Percentiles rank a stretch among this genome's conserved stretches.
Conservation (phyloP, 331 rosid genomes). For the Malus hybrid region DNA sequence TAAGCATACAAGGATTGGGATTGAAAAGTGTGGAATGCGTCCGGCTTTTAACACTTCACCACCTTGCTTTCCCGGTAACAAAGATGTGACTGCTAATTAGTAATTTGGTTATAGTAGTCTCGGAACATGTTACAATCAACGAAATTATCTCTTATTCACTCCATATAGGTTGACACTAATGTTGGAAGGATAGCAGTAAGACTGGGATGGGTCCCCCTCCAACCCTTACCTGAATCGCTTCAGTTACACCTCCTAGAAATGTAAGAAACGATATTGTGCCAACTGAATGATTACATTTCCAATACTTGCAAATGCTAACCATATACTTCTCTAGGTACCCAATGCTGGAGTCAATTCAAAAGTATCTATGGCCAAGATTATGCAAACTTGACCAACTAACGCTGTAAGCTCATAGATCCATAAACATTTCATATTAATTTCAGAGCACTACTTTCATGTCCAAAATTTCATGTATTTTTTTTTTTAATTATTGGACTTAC, state of each 20-base stretch:
- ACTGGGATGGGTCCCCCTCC: conserved; percentile 98
- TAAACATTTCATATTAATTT: conserved; percentile 5
- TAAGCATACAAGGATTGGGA: conserved; percentile 84
- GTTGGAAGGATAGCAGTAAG: conserved; percentile 99
- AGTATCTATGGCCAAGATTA: conserved; percentile 96
- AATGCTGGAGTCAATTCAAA: conserved; percentile 79
- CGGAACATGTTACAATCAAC: conserved; percentile 11
- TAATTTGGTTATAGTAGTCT: conserved; percentile 1
- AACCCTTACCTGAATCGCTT: conserved; percentile 86
- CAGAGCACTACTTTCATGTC: background rate
- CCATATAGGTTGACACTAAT: conserved; percentile 85
- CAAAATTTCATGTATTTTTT: background rate
- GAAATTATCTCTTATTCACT: conserved; percentile 8
- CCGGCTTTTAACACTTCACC: conserved; percentile 84
- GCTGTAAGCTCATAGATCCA: conserved; percentile 45
- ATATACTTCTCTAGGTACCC: conserved; percentile 60
- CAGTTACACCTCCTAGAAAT: conserved; percentile 84
- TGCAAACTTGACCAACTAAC: conserved; percentile 95
- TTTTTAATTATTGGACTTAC: conserved; percentile 5
- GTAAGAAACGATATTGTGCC: conserved; percentile 37
- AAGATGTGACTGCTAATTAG: conserved; percentile 7
- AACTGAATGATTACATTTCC: background rate
- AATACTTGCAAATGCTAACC: conserved; percentile 24
- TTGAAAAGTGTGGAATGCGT: conserved; percentile 96
- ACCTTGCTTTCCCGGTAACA: conserved; percentile 94